Percentiles rank a stretch among this genome's conserved stretches.
These are phyloP conservation scores for Berkeleyomyces rouxiae DNA, from an alignment of 2,329 filamentous ascomycete species.

Conservation along the genomic window DNA sequence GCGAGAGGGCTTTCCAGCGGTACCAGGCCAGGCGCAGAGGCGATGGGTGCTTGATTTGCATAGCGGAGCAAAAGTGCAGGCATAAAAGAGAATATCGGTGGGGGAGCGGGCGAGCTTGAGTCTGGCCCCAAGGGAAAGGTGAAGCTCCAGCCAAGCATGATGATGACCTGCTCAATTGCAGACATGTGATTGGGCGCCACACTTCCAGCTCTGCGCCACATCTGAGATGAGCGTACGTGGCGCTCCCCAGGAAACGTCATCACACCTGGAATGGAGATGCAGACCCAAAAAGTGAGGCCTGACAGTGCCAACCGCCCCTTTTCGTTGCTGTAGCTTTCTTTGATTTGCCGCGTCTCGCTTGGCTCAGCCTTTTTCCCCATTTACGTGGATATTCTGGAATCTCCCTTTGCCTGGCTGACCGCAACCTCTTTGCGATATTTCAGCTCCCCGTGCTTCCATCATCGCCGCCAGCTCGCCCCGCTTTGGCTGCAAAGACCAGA, in stretches of 20 bases:
- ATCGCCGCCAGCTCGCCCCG: no score
- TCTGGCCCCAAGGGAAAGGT: no score
- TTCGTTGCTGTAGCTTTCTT: not conserved
- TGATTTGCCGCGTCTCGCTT: not conserved
- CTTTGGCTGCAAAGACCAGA: no score
- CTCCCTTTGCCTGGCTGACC: not conserved
- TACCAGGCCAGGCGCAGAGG: constrained; percentile 31
- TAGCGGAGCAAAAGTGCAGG: not conserved
- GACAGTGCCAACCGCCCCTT: not conserved
- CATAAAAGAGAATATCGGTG: not conserved
- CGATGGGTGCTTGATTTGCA: constrained; percentile 12
- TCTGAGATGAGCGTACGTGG: not conserved
- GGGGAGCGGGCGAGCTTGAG: no score
- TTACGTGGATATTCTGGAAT: not conserved
- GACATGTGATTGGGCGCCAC: constrained; percentile 2
- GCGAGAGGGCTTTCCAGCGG: constrained; percentile 43
- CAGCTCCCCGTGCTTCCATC: no score
- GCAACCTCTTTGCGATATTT: not conserved
- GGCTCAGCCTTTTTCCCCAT: not conserved
- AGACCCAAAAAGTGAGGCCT: no score
- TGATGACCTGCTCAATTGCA: not conserved
- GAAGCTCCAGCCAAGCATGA: not conserved
- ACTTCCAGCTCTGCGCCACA: not conserved
- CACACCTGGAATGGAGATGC: not conserved
- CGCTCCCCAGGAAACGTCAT: not conserved